phyloP scores from a whole-genome alignment of 805 yeast genomes.

The Jamesozyma lodderae region DNA sequence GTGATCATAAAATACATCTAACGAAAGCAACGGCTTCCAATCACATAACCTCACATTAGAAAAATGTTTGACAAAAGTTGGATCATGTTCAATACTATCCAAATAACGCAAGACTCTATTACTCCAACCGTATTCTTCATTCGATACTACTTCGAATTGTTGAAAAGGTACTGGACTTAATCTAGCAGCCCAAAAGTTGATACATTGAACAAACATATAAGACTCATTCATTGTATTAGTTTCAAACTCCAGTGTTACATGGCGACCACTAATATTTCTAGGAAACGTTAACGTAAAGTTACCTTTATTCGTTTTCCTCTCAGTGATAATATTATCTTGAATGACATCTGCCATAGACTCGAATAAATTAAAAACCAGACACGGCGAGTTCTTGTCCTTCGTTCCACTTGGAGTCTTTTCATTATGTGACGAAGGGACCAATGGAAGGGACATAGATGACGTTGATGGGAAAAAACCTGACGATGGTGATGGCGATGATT shows the following conservation, averaged over 20 bases:
- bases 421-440: background rate
- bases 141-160: conserved; percentile 61
- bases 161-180: conserved; percentile 67
- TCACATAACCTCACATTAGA: conserved; percentile 5
- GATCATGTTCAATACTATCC: background rate
- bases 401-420: background rate
- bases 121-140: conserved; percentile 76
- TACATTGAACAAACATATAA: conserved; percentile 57
- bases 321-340: conserved; percentile 24
- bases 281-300: conserved; percentile 23
- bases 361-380: conserved; percentile 18
- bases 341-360: conserved; percentile 23
- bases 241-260: conserved; percentile 46
- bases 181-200: conserved; percentile 88
- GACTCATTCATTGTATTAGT: conserved; percentile 64
- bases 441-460: background rate
- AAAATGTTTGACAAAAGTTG: background rate
- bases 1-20: conserved; percentile 19
- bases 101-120: conserved; percentile 9
- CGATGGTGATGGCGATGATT: background rate
- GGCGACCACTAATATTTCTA: conserved; percentile 11
- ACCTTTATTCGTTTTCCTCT: conserved; percentile 5
- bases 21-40: conserved; percentile 21
- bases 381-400: conserved; percentile 1
- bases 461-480: background rate